Conservation (phyloP, 306 rosid species). For the Dryas drummondii region DNA sequence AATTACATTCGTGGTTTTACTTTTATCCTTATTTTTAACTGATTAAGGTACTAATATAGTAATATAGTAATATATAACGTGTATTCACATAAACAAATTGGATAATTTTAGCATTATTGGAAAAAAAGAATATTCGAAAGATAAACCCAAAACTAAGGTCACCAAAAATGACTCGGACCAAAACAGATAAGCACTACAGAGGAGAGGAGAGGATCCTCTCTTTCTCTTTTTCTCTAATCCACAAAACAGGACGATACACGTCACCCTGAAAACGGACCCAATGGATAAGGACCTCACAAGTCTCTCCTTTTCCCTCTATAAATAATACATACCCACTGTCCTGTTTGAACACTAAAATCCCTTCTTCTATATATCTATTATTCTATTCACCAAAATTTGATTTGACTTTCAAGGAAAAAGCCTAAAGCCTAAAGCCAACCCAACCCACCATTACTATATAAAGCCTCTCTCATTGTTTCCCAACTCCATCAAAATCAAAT, state of each 20-base stretch:
- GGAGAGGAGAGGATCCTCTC: background rate
- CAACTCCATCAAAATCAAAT: too few relatives aligned
- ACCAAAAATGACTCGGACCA: slow-evolving; percentile 25
- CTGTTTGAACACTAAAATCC: background rate
- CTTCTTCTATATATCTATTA: background rate
- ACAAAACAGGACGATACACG: slow-evolving; percentile 35
- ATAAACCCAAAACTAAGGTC: slow-evolving; percentile 24
- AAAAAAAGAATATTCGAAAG: slow-evolving; percentile 9
- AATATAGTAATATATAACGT: too few relatives aligned
- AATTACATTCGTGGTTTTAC: too few relatives aligned
- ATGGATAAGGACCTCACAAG: slow-evolving; percentile 54
- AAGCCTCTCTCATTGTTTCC: too few relatives aligned
- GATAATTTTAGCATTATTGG: too few relatives aligned
- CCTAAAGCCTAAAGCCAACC: background rate
- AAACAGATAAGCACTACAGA: slow-evolving; percentile 35
- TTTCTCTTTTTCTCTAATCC: background rate
- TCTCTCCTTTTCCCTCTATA: slow-evolving; percentile 21
- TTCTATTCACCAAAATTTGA: background rate
- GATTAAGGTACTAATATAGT: too few relatives aligned
- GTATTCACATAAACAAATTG: too few relatives aligned
- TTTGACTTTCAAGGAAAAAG: background rate
- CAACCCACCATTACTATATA: background rate
- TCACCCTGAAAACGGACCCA: slow-evolving; percentile 35
- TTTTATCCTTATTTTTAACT: too few relatives aligned
- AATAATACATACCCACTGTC: background rate